A percentile compares a stretch with the other conserved stretches of the same genome.
Evolutionary conservation across 2,329 filamentous ascomycete genomes (phyloP).

Genomic region (Penicillium sp.): DNA sequence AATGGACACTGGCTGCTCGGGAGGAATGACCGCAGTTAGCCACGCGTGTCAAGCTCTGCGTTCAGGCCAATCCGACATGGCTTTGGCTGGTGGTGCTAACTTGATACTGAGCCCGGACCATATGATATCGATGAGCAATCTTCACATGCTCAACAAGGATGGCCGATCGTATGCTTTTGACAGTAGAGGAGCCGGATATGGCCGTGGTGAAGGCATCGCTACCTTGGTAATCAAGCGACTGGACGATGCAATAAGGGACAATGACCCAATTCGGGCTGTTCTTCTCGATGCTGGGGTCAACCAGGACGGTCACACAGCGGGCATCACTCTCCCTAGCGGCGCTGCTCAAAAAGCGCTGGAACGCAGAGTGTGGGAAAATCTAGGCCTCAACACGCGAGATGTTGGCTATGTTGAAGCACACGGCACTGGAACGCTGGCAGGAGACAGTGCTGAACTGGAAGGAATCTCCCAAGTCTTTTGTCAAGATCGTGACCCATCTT

Average conservation of each 20-base stretch:
- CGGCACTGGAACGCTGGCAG: constrained; percentile 32
- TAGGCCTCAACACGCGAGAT: constrained; percentile 44
- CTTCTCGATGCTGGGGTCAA: constrained; percentile 26
- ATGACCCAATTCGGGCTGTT: constrained; percentile 37
- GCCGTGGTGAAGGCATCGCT: constrained; percentile 49
- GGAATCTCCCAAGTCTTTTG: constrained; percentile 10
- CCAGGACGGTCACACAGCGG: constrained; percentile 26
- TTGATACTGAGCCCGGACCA: constrained; percentile 27
- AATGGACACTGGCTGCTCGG: constrained; percentile 47
- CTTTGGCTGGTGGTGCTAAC: constrained; percentile 21
- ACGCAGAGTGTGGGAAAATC: too few relatives aligned
- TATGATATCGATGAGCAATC: constrained; percentile 30
- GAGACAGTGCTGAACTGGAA: constrained; percentile 19
- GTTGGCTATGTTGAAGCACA: constrained; percentile 61
- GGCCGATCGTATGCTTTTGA: constrained; percentile 46
- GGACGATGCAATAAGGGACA: constrained; percentile 41
- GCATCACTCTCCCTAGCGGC: constrained; percentile 27
- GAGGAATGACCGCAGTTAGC: constrained; percentile 35
- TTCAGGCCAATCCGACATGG: constrained; percentile 23
- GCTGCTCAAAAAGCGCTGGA: constrained; percentile 28
- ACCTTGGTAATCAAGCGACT: constrained; percentile 49
- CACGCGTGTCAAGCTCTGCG: constrained; percentile 29
- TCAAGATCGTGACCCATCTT: constrained; percentile 41
- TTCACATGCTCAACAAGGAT: constrained; percentile 49
- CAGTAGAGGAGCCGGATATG: constrained; percentile 41